Conservation (phyloP, 2,329 filamentous ascomycete species). For the Calonectria fujianensis region DNA sequence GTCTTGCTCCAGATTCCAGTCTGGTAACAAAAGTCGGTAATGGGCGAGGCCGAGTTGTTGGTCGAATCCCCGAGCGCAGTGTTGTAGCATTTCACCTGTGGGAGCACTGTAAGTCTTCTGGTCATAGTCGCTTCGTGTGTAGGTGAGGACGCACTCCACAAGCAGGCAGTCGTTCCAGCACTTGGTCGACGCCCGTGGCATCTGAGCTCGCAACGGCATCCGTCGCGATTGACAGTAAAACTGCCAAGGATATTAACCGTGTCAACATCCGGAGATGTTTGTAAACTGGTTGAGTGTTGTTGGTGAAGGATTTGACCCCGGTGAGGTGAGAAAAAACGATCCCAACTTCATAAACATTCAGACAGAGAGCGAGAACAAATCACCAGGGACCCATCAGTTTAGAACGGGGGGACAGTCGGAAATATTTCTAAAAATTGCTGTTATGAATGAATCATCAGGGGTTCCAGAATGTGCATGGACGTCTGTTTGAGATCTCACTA, state of each 20-base stretch:
- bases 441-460: slow-evolving; percentile 27
- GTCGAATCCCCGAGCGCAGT: slow-evolving; percentile 8
- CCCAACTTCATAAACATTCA: slow-evolving; percentile 16
- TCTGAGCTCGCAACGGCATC: slow-evolving; percentile 1
- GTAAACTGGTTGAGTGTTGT: slow-evolving; percentile 12
- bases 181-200: slow-evolving; percentile 11
- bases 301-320: slow-evolving; percentile 31
- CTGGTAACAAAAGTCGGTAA: slow-evolving; percentile 43
- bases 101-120: not conserved
- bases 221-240: slow-evolving; percentile 27
- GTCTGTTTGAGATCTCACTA: slow-evolving; percentile 37
- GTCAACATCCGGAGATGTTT: slow-evolving; percentile 30
- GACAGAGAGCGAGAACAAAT: slow-evolving; percentile 1
- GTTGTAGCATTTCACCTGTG: slow-evolving; percentile 33
- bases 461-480: slow-evolving; percentile 40
- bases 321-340: slow-evolving; percentile 18
- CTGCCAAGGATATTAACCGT: slow-evolving; percentile 20
- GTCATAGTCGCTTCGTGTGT: not conserved
- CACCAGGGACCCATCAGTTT: slow-evolving; percentile 5
- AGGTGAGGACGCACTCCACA: slow-evolving; percentile 34
- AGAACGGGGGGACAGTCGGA: slow-evolving; percentile 23
- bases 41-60: slow-evolving; percentile 28
- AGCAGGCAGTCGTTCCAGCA: slow-evolving; percentile 29
- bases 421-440: slow-evolving; percentile 38
- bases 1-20: slow-evolving; percentile 27